phyloP scores from a whole-genome alignment of 2,329 filamentous ascomycete species.

The Fusarium denticulatum region DNA sequence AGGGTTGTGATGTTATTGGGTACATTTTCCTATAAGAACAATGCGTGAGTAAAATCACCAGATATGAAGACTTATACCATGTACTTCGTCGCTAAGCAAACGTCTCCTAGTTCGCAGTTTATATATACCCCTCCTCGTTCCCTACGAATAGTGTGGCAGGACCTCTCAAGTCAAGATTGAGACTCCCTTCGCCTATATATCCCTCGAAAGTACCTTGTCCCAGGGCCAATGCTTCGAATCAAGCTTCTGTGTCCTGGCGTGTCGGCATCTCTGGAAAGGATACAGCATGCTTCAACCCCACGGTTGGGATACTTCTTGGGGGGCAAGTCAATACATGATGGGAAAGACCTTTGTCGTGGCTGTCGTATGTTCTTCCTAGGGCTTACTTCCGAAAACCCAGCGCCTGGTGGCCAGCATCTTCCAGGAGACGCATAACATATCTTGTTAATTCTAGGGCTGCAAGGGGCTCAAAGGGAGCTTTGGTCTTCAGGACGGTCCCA shows the following conservation, averaged over 20 bases:
- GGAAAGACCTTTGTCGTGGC: not conserved
- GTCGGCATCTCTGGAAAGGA: not conserved
- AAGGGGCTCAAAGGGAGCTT: too few species aligned
- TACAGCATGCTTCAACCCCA: not conserved
- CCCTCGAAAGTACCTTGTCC: too few species aligned
- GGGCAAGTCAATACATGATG: not conserved
- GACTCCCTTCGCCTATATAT: not conserved
- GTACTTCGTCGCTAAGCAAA: not conserved
- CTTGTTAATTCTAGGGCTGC: not conserved
- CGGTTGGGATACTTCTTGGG: not conserved
- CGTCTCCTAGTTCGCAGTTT: not conserved
- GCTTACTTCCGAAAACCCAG: accelerated
- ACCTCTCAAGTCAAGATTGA: not conserved
- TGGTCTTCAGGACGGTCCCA: not conserved
- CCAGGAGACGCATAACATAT: not conserved
- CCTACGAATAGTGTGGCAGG: not conserved
- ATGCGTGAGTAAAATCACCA: not conserved
- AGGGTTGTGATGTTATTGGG: not conserved
- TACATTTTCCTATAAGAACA: not conserved
- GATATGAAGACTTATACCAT: not conserved
- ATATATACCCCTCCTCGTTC: not conserved
- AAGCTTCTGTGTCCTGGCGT: not conserved
- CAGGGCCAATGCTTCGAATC: not conserved
- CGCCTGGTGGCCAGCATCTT: not conserved
- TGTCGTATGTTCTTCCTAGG: not conserved